These are phyloP conservation scores for Aspergillus sparsus DNA, from an alignment of 495 filamentous ascomycete genomes.

Conservation along the genomic window DNA sequence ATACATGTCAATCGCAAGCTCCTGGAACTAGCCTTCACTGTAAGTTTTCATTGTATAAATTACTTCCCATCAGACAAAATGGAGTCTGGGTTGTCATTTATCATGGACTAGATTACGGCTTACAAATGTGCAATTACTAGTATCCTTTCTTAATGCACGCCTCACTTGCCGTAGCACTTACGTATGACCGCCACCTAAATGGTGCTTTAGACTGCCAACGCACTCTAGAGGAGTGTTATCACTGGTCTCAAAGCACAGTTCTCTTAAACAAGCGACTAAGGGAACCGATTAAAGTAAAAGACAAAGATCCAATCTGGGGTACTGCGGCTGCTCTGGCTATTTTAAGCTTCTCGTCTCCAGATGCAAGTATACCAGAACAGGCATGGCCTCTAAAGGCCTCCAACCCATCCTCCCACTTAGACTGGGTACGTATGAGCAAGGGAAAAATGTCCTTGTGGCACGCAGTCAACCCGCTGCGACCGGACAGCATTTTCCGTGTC, in stretches of 20 bases:
- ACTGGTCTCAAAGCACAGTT: slow-evolving; percentile 42
- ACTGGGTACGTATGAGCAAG: slow-evolving; percentile 46
- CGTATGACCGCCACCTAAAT: slow-evolving; percentile 48
- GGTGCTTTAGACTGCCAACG: slow-evolving; percentile 22
- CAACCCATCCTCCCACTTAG: slow-evolving; percentile 30
- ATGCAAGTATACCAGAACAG: slow-evolving; percentile 40
- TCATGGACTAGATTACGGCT: slow-evolving; percentile 14
- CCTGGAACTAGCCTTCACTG: slow-evolving; percentile 36
- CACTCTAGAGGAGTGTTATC: slow-evolving; percentile 43
- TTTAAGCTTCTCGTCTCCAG: slow-evolving; percentile 40
- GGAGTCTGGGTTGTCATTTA: not conserved
- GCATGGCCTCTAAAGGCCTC: slow-evolving; percentile 46
- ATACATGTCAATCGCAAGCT: slow-evolving; percentile 40
- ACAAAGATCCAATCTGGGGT: slow-evolving; percentile 49
- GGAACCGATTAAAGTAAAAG: slow-evolving; percentile 36
- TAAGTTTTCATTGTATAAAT: slow-evolving; percentile 25
- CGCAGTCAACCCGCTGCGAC: slow-evolving; percentile 40
- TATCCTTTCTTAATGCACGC: slow-evolving; percentile 52
- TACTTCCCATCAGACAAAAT: slow-evolving; percentile 3
- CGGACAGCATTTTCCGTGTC: slow-evolving; percentile 43
- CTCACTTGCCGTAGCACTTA: slow-evolving; percentile 42
- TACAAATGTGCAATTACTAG: slow-evolving; percentile 28
- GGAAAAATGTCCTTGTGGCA: slow-evolving; percentile 48
- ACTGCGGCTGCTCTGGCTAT: slow-evolving; percentile 43
- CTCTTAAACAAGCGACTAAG: slow-evolving; percentile 40